These are phyloP conservation scores for Westerdykella ornata DNA, from an alignment of 2,329 filamentous ascomycete genomes.

Conservation along the genomic window DNA sequence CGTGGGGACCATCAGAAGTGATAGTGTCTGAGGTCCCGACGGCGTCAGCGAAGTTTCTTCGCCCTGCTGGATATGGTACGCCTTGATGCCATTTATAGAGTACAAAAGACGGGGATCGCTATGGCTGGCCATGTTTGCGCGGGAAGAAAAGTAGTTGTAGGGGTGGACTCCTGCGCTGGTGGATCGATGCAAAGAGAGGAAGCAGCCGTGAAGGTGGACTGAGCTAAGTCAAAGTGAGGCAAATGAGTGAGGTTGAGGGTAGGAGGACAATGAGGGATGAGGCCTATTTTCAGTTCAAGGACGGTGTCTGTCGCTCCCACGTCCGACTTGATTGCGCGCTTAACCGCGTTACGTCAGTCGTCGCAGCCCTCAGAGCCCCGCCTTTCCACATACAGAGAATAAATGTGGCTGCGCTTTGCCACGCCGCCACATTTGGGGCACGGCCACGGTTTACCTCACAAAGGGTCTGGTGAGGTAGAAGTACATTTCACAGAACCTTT, in stretches of 20 bases:
- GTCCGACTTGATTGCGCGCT: conserved; percentile 13
- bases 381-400: background rate
- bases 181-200: no score
- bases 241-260: background rate
- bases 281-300: conserved; percentile 7
- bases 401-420: background rate
- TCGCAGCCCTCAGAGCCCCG: background rate
- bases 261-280: conserved; percentile 1
- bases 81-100: conserved; percentile 72
- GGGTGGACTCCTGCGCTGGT: background rate
- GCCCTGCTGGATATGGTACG: conserved; percentile 86
- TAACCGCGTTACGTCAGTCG: conserved; percentile 11
- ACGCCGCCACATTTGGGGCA: background rate
- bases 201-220: no score
- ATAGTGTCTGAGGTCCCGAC: conserved; percentile 82
- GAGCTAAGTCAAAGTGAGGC: background rate
- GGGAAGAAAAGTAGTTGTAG: conserved; percentile 1
- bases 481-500: no score
- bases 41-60: conserved; percentile 75
- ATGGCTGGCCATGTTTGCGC: conserved; percentile 43
- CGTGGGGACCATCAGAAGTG: conserved; percentile 91
- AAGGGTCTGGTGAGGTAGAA: no score
- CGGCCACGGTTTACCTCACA: no score
- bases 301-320: conserved; percentile 3
- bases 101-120: conserved; percentile 52